A percentile compares a stretch with the other conserved stretches of the same genome.
These are phyloP conservation scores for Hypericum perforatum DNA, from an alignment of 345 rosid species.

Conservation along the genomic window DNA sequence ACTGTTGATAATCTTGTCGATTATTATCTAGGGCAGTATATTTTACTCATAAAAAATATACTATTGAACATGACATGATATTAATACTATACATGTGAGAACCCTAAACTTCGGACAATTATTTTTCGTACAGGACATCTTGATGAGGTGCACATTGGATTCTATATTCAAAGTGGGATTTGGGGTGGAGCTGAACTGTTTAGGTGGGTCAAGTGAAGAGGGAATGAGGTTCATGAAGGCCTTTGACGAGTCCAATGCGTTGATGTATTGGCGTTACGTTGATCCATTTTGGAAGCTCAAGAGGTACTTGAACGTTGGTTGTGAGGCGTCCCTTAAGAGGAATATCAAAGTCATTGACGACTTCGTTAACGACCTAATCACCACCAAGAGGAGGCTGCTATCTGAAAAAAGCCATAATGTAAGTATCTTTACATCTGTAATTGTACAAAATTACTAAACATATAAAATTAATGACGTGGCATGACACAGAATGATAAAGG, in stretches of 20 bases:
- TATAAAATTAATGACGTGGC: no score
- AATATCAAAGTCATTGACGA: constrained; percentile 33
- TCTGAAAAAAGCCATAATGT: constrained; percentile 19
- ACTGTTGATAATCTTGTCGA: no score
- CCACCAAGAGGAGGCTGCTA: constrained; percentile 33
- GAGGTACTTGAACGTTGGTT: constrained; percentile 42
- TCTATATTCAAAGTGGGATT: constrained; percentile 78
- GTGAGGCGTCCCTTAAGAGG: constrained; percentile 41
- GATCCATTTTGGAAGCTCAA: constrained; percentile 71
- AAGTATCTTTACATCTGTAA: constrained; percentile 7
- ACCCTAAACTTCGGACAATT: no score
- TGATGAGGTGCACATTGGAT: constrained; percentile 61
- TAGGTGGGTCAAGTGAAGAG: constrained; percentile 42
- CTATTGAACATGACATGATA: no score
- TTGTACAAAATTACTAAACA: not conserved
- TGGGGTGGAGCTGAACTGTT: constrained; percentile 55
- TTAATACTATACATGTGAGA: no score
- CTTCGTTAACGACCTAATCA: constrained; percentile 42
- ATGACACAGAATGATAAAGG: constrained; percentile 36
- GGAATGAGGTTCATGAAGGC: constrained; percentile 49
- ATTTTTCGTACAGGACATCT: constrained; percentile 33
- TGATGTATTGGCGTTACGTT: constrained; percentile 35
- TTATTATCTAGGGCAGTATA: no score
- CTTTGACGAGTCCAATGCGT: constrained; percentile 54
- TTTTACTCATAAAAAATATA: no score